Evolutionary conservation across 345 rosid genomes (phyloP), one percentile per base, ranked within the genome.

Genomic region (Salix brachista): DNA sequence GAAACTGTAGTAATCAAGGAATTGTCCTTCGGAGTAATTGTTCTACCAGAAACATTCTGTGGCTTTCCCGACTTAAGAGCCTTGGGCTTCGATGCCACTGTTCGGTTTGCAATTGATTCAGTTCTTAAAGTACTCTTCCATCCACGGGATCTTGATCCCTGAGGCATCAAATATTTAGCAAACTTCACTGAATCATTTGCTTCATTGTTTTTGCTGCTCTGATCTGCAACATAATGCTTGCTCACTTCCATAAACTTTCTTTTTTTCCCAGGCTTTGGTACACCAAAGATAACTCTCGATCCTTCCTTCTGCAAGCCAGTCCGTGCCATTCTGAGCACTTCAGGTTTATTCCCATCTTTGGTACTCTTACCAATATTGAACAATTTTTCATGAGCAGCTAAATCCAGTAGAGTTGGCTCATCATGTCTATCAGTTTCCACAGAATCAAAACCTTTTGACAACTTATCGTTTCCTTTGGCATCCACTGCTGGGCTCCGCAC

Each of bases 161-260:
- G 97, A 83, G 97, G 92, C 85, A 86, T 89, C 75, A 86, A 73
- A 76, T 89, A 78, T 81, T 88, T 91, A 10, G 91, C 56, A 85
- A 88, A 86, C 85, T 91, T 93, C 37, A 80, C 81, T 1, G 94
- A 84, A 78, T 89, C 97, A 79, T 84, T 89, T 64, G 87, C 56
- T 77, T 87, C 90, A 32, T 77, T 82, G 37, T 73, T 79, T 84
- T 84, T 86, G 66, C 79, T 76, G 78, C 82, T 81, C 39, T 85
- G 79, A 80, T 84, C 91, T 56, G 88, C 89, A 82, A 86, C 87
- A 66, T 91, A 94, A 78, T 94, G 99, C 81, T 90, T 92, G 89
- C 99, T 94, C 65, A 96, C 99, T 54, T 96, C 98, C 98, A 96
- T 96, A 79, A 94, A 94, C 84, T 96, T 96, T 82, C 93, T 87